A percentile compares a stretch with the other conserved stretches of the same genome.
phyloP scores from a whole-genome alignment of 306 rosid genomes.

The Cercis canadensis region DNA sequence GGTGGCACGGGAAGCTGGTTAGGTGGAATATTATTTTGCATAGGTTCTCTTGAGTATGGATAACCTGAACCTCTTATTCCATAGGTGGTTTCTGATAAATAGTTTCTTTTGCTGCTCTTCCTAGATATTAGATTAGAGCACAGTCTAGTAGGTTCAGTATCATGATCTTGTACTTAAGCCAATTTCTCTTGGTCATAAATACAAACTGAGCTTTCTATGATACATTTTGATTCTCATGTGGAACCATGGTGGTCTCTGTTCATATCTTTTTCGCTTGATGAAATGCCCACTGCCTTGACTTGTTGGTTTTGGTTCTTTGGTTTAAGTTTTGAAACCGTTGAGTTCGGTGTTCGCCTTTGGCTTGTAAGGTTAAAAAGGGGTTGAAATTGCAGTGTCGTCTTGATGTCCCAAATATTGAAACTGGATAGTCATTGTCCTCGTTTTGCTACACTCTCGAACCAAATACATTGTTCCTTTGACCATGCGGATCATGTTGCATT shows the following conservation, averaged over 20 bases:
- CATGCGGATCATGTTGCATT: too few species aligned
- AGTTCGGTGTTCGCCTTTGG: too few species aligned
- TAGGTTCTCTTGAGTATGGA: conserved; percentile 30
- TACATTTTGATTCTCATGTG: neutral
- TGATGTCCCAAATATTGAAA: too few species aligned
- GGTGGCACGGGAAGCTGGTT: conserved; percentile 21
- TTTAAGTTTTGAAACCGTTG: too few species aligned
- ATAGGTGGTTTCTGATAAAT: conserved; percentile 31
- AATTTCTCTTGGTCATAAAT: conserved; percentile 1
- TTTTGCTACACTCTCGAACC: too few species aligned
- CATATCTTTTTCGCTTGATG: neutral
- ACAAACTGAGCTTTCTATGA: conserved; percentile 21
- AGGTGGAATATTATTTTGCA: conserved; percentile 34
- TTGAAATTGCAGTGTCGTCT: too few species aligned
- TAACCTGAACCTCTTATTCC: conserved; percentile 38
- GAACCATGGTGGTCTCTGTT: neutral
- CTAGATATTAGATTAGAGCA: conserved; percentile 38
- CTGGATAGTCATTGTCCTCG: too few species aligned
- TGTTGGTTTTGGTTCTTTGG: too few species aligned
- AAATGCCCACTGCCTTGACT: neutral
- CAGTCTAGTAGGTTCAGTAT: conserved; percentile 20
- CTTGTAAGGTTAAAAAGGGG: too few species aligned
- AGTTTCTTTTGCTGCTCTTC: conserved; percentile 33
- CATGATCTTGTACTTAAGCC: conserved; percentile 38
- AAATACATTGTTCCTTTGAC: too few species aligned